These are phyloP conservation scores for Raphanus raphanistrum DNA, from an alignment of 345 rosid genomes.

Conservation along the genomic window DNA sequence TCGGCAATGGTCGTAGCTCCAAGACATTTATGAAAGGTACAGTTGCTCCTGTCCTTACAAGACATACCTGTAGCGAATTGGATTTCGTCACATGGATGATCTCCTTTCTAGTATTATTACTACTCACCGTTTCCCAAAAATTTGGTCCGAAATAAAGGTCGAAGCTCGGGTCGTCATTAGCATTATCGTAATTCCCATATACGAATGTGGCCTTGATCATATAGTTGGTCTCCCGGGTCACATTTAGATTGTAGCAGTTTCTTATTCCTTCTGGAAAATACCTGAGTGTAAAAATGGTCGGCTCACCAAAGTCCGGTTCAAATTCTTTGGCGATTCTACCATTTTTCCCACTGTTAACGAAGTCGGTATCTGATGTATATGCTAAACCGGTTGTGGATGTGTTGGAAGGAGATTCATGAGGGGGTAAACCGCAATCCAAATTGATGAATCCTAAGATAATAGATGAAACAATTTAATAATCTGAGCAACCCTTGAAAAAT, in stretches of 20 bases:
- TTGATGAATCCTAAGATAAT: slow-evolving; percentile 28
- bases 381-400: slow-evolving; percentile 3
- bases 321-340: slow-evolving; percentile 22
- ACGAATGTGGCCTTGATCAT: slow-evolving; percentile 25
- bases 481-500: neutral
- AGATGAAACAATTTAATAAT: neutral
- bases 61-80: slow-evolving; percentile 29
- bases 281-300: neutral
- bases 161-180: slow-evolving; percentile 2
- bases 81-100: slow-evolving; percentile 28
- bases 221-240: slow-evolving; percentile 26
- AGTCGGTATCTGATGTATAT: slow-evolving; percentile 23
- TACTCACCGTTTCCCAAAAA: slow-evolving; percentile 24
- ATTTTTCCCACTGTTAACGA: slow-evolving; percentile 16
- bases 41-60: slow-evolving; percentile 31
- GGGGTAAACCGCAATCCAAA: slow-evolving; percentile 35
- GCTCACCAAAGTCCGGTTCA: neutral
- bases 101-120: slow-evolving; percentile 8
- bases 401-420: slow-evolving; percentile 19
- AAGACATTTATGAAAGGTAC: slow-evolving; percentile 30
- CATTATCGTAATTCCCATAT: slow-evolving; percentile 35
- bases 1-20: slow-evolving; percentile 35
- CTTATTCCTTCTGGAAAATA: slow-evolving; percentile 32
- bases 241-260: slow-evolving; percentile 33
- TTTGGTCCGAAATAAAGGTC: slow-evolving; percentile 32